Base-by-base conservation (phyloP, 2,329 filamentous ascomycete genomes). In the Sporothrix pallida region DNA sequence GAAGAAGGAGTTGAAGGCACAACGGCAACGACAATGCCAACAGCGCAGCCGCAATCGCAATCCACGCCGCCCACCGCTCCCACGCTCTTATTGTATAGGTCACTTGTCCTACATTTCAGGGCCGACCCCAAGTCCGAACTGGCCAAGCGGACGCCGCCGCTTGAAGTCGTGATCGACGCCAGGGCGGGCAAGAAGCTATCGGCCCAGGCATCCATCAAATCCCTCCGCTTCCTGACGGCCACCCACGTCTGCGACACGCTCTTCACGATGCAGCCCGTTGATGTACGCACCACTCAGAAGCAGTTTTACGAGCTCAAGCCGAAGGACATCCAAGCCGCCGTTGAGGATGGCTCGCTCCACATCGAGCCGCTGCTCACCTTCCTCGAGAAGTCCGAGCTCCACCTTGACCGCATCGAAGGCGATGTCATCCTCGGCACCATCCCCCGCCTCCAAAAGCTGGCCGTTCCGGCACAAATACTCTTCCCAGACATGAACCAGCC, bases 91-190 rank as follows among this genome's bases (percentile, higher is more conserved):
- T 37, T 7, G 31, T 37, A 5, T 7, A 37, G 7, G 7, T 80
- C 82, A 9, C 81, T 88, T 7, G 77, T 88, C 58, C 79, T 89
- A 69, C 83, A 83, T 71, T 87, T 89, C 76, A 76, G 82, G 23
- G 84, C 85, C 0, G 79, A 81, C 1, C 79, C 81, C 77, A 71
- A 72, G 42, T 68, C 74, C 0, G 8, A 58, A 20, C 26, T 71
- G 7, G 63, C 76, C 1, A 4, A 46, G 7, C 67, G 63, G 3
- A 73, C 78, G 0, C 80, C 81, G 1, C 70, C 75, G 6, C 80
- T 85, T 54, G 83, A 86, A 75, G 79, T 85, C 12, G 79, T 78
- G 13, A 75, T 85, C 37, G 74, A 76, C 62, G 68, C 46, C 9
- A 12, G 44, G 42, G 52, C n/a, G 2, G 67, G 37, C 31, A 10